Conservation (phyloP, 805 yeast species). For the Spathaspora arborariae region DNA sequence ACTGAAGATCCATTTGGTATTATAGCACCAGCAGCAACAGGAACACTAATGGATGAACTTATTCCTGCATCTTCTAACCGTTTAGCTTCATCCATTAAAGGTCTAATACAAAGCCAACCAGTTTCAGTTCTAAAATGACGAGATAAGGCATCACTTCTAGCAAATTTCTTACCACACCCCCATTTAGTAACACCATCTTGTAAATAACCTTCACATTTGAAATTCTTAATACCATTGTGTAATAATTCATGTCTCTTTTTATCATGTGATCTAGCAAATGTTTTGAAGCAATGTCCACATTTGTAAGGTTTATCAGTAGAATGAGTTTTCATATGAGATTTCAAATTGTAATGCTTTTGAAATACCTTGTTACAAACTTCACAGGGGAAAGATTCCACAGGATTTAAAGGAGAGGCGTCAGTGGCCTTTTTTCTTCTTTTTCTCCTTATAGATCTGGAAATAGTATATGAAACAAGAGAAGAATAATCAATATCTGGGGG, state of each 20-base stretch:
- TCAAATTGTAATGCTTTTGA: constrained; percentile 47
- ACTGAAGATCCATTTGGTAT: not conserved
- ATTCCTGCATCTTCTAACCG: constrained; percentile 17
- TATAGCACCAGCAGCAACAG: constrained; percentile 1
- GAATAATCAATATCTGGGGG: constrained; percentile 25
- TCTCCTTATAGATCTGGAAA: constrained; percentile 26
- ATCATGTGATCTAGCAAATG: constrained; percentile 77
- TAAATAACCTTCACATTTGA: constrained; percentile 60
- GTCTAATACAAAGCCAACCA: constrained; percentile 65
- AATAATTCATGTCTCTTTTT: constrained; percentile 69
- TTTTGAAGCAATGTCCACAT: constrained; percentile 60
- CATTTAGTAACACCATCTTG: constrained; percentile 56
- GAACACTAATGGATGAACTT: constrained; percentile 1
- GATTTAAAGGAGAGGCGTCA: constrained; percentile 1
- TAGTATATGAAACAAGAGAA: constrained; percentile 31
- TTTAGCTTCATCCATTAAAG: constrained; percentile 59
- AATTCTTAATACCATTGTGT: constrained; percentile 71
- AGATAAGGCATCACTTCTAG: constrained; percentile 73
- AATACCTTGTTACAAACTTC: constrained; percentile 42
- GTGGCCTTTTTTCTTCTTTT: constrained; percentile 19
- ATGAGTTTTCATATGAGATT: constrained; percentile 49
- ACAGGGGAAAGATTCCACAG: constrained; percentile 30
- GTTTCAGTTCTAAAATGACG: constrained; percentile 75
- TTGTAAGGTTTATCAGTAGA: constrained; percentile 68
- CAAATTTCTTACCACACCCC: constrained; percentile 76